Conservation (phyloP, 208 protist genomes). For the Crithidia expoeki region DNA sequence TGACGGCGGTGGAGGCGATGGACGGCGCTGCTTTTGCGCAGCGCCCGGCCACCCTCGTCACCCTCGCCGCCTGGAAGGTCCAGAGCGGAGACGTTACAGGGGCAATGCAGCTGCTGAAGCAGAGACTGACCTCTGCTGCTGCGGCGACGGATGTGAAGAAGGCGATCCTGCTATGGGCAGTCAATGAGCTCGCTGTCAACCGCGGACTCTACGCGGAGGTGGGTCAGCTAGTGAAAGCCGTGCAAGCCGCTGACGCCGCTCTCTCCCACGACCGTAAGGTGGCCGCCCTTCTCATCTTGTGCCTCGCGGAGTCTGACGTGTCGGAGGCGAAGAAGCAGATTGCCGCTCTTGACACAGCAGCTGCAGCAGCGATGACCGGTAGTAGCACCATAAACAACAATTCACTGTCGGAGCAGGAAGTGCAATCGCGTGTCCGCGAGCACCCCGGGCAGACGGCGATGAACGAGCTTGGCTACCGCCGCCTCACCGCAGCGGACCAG, state of each 20-base stretch:
- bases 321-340: conserved; percentile 31
- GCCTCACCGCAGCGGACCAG: conserved; percentile 35
- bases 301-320: conserved; percentile 64
- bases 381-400: not conserved
- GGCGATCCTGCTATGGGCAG: conserved; percentile 62
- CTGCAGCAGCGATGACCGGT: conserved; percentile 15
- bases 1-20: conserved; percentile 40
- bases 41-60: conserved; percentile 56
- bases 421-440: conserved; percentile 43
- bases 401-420: conserved; percentile 30
- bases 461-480: conserved; percentile 69
- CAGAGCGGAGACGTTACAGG: conserved; percentile 41
- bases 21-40: conserved; percentile 38
- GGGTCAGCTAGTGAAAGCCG: conserved; percentile 44
- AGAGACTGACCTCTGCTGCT: conserved; percentile 26
- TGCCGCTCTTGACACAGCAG: conserved; percentile 16
- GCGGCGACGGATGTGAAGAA: conserved; percentile 25
- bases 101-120: conserved; percentile 46
- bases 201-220: conserved; percentile 46
- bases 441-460: conserved; percentile 52
- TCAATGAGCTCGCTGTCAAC: conserved; percentile 53
- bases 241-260: conserved; percentile 32
- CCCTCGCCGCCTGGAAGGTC: conserved; percentile 60
- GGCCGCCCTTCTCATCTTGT: conserved; percentile 56
- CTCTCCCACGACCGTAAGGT: conserved; percentile 51